Base-by-base conservation (phyloP, 2,329 filamentous ascomycete species). In the Apiospora rasikravindrae region DNA sequence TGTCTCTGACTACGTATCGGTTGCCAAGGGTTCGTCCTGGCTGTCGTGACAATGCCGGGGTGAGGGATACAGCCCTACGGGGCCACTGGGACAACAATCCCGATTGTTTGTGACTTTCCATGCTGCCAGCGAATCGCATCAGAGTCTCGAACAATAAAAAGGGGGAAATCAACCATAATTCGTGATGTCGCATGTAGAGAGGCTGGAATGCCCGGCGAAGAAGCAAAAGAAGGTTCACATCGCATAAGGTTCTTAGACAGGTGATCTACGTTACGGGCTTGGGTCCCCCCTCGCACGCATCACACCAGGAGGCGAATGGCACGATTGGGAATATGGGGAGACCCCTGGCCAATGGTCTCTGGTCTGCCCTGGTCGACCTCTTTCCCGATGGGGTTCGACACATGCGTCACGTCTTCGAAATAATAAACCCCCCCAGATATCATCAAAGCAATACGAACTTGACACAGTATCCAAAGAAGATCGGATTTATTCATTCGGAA, bases 201-300 rank as follows among this genome's bases (percentile, higher is more conserved):
- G 49, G 14, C n/a, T 10, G 19, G 10, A 40, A 19, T 40, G 11
- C n/a, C 33, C 19, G 29, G 14, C 29, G 53, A 61, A n/a, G 53
- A 61, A n/a, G 53, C 19, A 37, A 64, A 40, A 64, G 33, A 64
- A 64, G 57, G 57, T 64, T 64, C 57, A 64, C 57, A 64, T 64
- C 57, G 57, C 57, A 64, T 64, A 64, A 64, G 22, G 57, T 64
- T 64, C 57, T 64, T 64, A 64, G 57, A 40, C 33, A 64, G 33
- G 57, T 40, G 57, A 64, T 64, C 57, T 40, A 29, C 57, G 57
- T 64, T 40, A 40, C 57, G 57, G 51, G 57, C 57, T 37, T 64
- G 57, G 33, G 53, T 61, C 29, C 29, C 29, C 29, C 33, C 33
- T 37, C 33, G 33, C 33, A 37, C 33, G 33, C 33, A 37, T 61